Base-by-base conservation (phyloP, 2,329 filamentous ascomycete species). In the Cordyceps javanica region DNA sequence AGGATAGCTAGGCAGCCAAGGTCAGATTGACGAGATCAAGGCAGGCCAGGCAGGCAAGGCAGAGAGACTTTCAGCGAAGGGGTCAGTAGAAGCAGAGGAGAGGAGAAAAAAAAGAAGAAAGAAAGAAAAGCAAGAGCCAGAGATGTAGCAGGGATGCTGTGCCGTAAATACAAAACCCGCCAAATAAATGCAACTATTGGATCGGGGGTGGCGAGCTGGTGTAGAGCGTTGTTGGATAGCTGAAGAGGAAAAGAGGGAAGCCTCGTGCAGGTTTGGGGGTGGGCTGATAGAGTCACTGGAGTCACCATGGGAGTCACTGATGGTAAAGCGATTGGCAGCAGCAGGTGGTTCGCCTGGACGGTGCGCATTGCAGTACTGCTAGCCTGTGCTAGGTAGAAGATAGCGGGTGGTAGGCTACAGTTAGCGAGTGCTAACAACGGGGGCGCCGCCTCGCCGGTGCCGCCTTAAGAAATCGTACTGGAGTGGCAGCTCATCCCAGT, bases 251-350 rank as follows among this genome's bases (percentile, higher is more conserved):
- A 30, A 51, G 46, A 57, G 46, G 30, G 41, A 49, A 57, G 55
- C 55, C 55, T 57, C 55, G 55, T 57, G 55, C 55, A 36, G 55
- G 46, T 45, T 36, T 23, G 41, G 55, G 39, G 55, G 55, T 57
- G 55, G 55, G 55, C 55, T 57, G 55, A 57, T 45, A n/a, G 46
- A 51, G 55, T 57, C 55, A 57, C 54, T 59, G 57, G 51, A 55
- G 44, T 39, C 44, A 25, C 41, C 51, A n/a, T n/a, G 34, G 39
- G 51, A 55, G 51, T 45, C 51, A 45, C 34, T 46, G 13, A 38
- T 34, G 41, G 19, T 36, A 21, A n/a, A 42, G 44, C 30, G 10
- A 11, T 30, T 30, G 21, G 42, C 32, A 16, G 7, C 14, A 28
- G 45, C 42, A 38, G 54, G 54, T 49, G 42, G 54, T 42, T 42